Evolutionary conservation across 169 alveolate species (phyloP).

Genomic region (Plasmodium knowlesi): DNA sequence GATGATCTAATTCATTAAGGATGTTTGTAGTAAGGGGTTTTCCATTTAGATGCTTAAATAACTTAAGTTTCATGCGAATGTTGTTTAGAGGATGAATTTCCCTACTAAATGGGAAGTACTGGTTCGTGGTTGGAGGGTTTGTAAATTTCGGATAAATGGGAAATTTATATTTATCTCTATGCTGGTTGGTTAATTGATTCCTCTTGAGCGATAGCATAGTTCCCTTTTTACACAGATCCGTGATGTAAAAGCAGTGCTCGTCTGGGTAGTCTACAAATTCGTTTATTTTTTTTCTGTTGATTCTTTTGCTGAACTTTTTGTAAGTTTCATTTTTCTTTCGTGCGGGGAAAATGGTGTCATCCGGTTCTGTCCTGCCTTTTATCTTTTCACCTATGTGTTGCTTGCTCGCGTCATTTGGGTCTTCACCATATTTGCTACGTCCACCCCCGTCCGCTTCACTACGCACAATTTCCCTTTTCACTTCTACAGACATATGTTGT

Average conservation of each 20-base stretch:
- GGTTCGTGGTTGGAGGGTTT: not conserved
- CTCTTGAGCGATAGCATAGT: conserved; percentile 53
- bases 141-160: conserved; percentile 17
- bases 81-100: conserved; percentile 28
- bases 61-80: not conserved
- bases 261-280: conserved; percentile 33
- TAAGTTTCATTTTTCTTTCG: conserved; percentile 60
- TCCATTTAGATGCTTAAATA: conserved; percentile 33
- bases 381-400: not conserved
- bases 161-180: conserved; percentile 15
- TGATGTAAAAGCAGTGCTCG: conserved; percentile 61
- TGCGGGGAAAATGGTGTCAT: conserved; percentile 21
- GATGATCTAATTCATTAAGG: not conserved
- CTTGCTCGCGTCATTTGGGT: not conserved
- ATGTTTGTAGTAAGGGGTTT: not conserved
- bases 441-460: not conserved
- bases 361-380: conserved; percentile 18
- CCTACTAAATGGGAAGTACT: not conserved
- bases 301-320: conserved; percentile 65
- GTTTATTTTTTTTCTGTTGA: conserved; percentile 44
- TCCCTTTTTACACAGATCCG: conserved; percentile 70
- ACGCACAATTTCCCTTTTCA: not conserved
- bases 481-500: not conserved
- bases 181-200: conserved; percentile 27
- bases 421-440: not conserved